Conservation (phyloP, 768 basidiomycete species). For the Leccinum rimulosum region DNA sequence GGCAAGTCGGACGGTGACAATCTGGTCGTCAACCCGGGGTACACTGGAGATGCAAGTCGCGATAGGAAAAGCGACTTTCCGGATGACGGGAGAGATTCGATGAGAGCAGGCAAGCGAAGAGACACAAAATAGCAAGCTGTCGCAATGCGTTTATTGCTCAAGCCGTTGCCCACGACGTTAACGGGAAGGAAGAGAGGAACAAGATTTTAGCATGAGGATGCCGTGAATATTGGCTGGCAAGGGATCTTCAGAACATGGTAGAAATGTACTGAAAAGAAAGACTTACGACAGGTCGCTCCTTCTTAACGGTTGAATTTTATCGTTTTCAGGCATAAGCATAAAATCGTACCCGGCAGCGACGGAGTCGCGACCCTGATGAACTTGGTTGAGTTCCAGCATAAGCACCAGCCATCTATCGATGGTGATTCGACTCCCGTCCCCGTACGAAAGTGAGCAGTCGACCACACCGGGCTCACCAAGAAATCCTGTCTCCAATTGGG, state of each 20-base stretch:
- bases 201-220: constrained; percentile 56
- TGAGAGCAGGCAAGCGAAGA: constrained; percentile 69
- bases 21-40: constrained; percentile 62
- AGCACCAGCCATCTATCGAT: constrained; percentile 86
- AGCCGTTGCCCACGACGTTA: constrained; percentile 57
- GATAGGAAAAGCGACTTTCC: constrained; percentile 83
- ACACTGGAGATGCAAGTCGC: constrained; percentile 67
- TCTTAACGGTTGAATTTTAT: constrained; percentile 35
- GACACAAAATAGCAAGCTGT: constrained; percentile 60
- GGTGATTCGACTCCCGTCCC: constrained; percentile 41
- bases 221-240: constrained; percentile 63
- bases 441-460: constrained; percentile 66
- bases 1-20: constrained; percentile 86
- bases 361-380: constrained; percentile 48
- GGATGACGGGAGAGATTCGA: constrained; percentile 85
- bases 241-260: constrained; percentile 12
- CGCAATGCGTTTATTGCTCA: constrained; percentile 59
- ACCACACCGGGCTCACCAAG: constrained; percentile 58
- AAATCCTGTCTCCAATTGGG: constrained; percentile 56
- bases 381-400: constrained; percentile 60
- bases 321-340: constrained; percentile 38
- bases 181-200: constrained; percentile 27
- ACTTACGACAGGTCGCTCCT: constrained; percentile 55
- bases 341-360: constrained; percentile 45
- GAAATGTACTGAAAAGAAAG: background rate